Base-by-base conservation (phyloP, 169 alveolate species). In the Cryptosporidium bovis region DNA sequence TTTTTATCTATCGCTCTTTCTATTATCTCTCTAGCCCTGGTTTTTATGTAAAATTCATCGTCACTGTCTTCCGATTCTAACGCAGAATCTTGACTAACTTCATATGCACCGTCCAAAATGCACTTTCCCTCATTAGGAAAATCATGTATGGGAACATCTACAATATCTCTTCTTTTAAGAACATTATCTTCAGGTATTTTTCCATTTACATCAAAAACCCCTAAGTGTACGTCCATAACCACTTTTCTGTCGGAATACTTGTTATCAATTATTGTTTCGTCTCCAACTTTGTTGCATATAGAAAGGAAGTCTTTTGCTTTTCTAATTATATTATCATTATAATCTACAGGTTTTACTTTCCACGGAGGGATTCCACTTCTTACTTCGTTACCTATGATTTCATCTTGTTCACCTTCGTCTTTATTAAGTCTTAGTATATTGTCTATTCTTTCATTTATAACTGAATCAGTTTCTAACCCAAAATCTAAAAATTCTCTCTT, bases 171-270 rank as follows among this genome's bases (percentile, higher is more conserved):
- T 1, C 36, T 48, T 20, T 48, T 36, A 44, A 77, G 87, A 5
- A 36, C 20, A 34, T 27, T 8, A 44, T 50, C 31, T 24, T 77
- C 71, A 46, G 71, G 51, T 13, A 77, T 53, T 36, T 62, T 48
- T 6, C 87, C 71, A 60, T 77, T 62, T 7, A 77, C 77, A 3
- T 77, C 71, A 60, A 77, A 77, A 7, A 77, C 87, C 27, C 87
- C 87, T 40, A 77, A 24, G 31, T 77, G 87, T 27, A 77, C 87
- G 64, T 77, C 64, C 87, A 77, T 77, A 10, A 77, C 50, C 7
- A 77, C 87, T 27, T 77, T 34, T 20, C 56, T 56, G 8, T 60
- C 65, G 6, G 15, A 29, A 40, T 29, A 15, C 3, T 15, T 20
- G 33, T n/a, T 40, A 15, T 34, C 36, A 24, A 36, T 60, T 16